Evolutionary conservation across 768 basidiomycete species (phyloP), one percentile per base, ranked within the genome.

Genomic region (Rhizopogon vinicolor): DNA sequence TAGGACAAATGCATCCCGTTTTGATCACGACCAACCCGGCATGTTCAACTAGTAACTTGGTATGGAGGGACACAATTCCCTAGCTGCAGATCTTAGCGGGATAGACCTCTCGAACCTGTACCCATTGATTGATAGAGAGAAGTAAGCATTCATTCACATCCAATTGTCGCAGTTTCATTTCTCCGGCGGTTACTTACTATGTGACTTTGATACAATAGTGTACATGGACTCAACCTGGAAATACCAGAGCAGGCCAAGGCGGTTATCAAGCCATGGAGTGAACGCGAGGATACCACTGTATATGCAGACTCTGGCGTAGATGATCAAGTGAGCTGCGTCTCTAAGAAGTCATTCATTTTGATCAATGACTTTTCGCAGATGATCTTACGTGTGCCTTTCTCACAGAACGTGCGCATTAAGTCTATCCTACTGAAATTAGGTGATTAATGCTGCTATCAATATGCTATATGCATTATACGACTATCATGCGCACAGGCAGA

Each of bases 371-470:
- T 37, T 49, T 14, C 44, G 44, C 60, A 93, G 91, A 75, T 92
- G 53, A 86, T 93, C 63, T 77, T 93, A 57, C 89, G 91, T 67
- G 70, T 93, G 46, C 89, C 91, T 0, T 93, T 93, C 74, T 78
- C 78, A 1, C 80, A 91, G 66, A 87, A 85, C 62, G 91, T 93
- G 25, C 78, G 89, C 44, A 67, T 93, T 42, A 82, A 82, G 57
- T 90, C 91, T 16, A 66, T 93, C 6, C 64, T 92, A 18, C 71
- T 93, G 53, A 93, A 93, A 67, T 69, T 90, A 43, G 91, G 91
- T 89, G 64, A 60, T 77, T 62, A 3, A 22, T 42, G 55, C 14
- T 58, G 43, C 18, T 16, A 16, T 16, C 19, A 16, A 22, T 13
- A 5, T 35, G 46, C 3, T 22, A 29, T 35, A 13, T 35, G 33